Evolutionary conservation across 306 rosid genomes (phyloP).

Genomic region (Malus asiatica): DNA sequence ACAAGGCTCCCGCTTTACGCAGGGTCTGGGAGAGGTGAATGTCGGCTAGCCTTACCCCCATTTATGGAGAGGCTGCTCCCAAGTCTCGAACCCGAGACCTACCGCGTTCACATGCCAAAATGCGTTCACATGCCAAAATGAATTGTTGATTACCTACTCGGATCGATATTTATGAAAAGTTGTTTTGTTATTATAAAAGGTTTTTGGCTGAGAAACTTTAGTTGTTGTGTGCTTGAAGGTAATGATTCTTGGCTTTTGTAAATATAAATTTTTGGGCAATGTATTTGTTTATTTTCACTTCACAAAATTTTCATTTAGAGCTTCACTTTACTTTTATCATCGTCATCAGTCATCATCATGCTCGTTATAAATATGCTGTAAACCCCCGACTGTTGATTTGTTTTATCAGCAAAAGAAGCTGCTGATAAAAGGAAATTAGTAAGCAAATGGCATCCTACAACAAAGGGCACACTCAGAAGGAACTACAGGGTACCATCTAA

Average conservation of each 20-base stretch:
- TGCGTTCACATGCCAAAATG: background rate
- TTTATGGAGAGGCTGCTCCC: too few species aligned
- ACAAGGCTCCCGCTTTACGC: too few species aligned
- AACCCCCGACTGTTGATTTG: background rate
- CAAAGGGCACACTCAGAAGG: conserved; percentile 89
- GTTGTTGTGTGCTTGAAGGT: background rate
- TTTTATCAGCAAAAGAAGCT: conserved; percentile 38
- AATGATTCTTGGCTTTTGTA: background rate
- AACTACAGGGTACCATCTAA: conserved; percentile 81
- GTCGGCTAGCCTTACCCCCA: too few species aligned
- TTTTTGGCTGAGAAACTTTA: background rate
- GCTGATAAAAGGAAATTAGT: conserved; percentile 48
- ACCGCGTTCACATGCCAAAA: background rate
- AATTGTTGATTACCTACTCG: background rate
- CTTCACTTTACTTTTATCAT: background rate
- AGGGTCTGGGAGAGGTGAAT: too few species aligned
- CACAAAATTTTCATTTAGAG: background rate
- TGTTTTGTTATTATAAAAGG: background rate
- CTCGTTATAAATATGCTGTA: background rate
- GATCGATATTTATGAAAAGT: background rate
- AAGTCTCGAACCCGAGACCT: too few species aligned
- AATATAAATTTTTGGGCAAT: background rate
- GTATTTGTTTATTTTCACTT: background rate
- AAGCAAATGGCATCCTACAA: conserved; percentile 98
- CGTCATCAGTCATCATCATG: background rate